Conservation (phyloP, 2,329 filamentous ascomycete species). For the Talaromyces verruculosus region DNA sequence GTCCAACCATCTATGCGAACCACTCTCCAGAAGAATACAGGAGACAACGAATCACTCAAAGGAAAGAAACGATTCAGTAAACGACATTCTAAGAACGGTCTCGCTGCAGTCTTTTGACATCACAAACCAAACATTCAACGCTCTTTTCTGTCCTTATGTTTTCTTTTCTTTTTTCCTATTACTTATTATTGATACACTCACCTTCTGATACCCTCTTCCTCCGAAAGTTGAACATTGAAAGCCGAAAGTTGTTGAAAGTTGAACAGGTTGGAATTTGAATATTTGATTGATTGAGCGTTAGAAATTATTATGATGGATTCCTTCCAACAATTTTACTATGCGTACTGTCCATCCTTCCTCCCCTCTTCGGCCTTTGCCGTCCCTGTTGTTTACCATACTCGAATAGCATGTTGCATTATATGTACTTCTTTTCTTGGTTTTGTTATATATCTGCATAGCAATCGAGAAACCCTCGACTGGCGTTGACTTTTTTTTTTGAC, state of each 20-base stretch:
- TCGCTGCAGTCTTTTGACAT: constrained; percentile 78
- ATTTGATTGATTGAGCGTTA: constrained; percentile 14
- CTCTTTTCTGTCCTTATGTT: constrained; percentile 15
- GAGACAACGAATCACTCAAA: constrained; percentile 55
- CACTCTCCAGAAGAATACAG: constrained; percentile 45
- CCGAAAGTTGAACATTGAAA: constrained; percentile 13
- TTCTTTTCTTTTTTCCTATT: not conserved
- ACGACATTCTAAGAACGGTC: constrained; percentile 89
- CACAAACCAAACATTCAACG: not conserved
- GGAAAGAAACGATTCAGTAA: constrained; percentile 76
- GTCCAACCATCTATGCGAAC: constrained; percentile 45
- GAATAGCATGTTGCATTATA: constrained; percentile 13
- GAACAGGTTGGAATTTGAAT: constrained; percentile 1
- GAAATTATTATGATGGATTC: constrained; percentile 13
- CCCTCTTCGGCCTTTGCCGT: not conserved
- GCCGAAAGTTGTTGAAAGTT: not conserved
- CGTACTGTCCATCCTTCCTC: not conserved
- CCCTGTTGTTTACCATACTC: not conserved
- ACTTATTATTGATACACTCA: constrained; percentile 2
- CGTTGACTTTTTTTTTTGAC: constrained; percentile 7
- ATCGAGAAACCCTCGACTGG: constrained; percentile 12
- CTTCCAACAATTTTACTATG: not conserved
- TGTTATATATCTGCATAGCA: constrained; percentile 10
- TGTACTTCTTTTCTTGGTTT: not conserved
- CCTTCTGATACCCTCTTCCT: constrained; percentile 16